Evolutionary conservation across 2,329 filamentous ascomycete species (phyloP).

Genomic region (Seiridium cupressi): DNA sequence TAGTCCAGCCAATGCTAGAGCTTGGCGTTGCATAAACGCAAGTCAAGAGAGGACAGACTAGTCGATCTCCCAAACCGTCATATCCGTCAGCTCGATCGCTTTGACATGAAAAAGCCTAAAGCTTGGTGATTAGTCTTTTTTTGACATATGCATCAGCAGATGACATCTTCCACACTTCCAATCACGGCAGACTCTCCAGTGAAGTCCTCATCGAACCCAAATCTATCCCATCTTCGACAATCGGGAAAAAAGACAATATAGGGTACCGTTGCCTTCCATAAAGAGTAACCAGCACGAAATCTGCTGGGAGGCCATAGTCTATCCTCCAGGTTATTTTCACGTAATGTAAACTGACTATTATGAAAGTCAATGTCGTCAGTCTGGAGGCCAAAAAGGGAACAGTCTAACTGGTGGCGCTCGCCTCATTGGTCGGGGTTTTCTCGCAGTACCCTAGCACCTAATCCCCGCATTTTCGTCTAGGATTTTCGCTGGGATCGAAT

Average conservation of each 20-base stretch:
- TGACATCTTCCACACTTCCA: not conserved
- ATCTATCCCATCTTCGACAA: not conserved
- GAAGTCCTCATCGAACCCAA: not conserved
- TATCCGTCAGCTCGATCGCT: not conserved
- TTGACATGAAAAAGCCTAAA: not conserved
- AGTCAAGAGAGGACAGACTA: not conserved
- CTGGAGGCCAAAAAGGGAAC: not conserved
- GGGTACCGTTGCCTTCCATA: not conserved
- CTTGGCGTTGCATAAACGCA: not conserved
- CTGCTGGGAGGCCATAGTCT: not conserved
- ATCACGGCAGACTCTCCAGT: not conserved
- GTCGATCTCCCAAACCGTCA: not conserved
- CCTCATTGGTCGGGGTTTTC: not conserved
- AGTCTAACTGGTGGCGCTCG: not conserved
- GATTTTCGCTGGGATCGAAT: not conserved
- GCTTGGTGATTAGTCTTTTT: not conserved
- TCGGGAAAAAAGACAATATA: not conserved
- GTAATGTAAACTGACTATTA: not conserved
- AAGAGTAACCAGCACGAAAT: not conserved
- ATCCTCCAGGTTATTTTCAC: not conserved
- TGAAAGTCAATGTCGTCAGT: constrained; percentile 4
- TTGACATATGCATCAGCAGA: not conserved
- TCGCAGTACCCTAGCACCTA: no score
- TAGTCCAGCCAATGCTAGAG: not conserved
- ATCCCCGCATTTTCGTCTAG: not conserved